Conservation (phyloP, 2,329 filamentous ascomycete species). For the Grosmannia clavigera region DNA sequence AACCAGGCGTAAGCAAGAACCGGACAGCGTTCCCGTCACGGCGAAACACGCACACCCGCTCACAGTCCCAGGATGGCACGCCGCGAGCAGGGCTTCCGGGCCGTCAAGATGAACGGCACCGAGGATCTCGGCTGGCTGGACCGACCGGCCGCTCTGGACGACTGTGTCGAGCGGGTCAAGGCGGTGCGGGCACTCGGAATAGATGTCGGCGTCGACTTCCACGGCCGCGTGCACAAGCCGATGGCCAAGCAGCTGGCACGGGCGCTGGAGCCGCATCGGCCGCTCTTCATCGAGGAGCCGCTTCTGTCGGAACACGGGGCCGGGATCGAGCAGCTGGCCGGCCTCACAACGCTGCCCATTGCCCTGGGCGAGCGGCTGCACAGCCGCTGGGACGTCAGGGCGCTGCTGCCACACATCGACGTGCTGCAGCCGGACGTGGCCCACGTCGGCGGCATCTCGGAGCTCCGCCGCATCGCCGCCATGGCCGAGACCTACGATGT, state of each 20-base stretch:
- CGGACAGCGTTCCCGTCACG: too few species aligned
- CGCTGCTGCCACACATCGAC: slow-evolving; percentile 53
- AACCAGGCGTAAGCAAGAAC: slow-evolving; percentile 30
- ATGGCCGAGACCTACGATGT: slow-evolving; percentile 57
- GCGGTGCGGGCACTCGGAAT: slow-evolving; percentile 51
- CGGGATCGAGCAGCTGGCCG: slow-evolving; percentile 44
- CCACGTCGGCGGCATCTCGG: slow-evolving; percentile 52
- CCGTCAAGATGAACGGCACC: slow-evolving; percentile 60
- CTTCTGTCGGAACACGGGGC: slow-evolving; percentile 49
- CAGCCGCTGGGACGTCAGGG: slow-evolving; percentile 53
- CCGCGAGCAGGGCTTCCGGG: slow-evolving; percentile 41
- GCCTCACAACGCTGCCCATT: slow-evolving; percentile 45
- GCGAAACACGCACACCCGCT: too few species aligned
- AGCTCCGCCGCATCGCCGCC: slow-evolving; percentile 47
- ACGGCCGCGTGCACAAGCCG: slow-evolving; percentile 54
- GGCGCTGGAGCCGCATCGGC: slow-evolving; percentile 46
- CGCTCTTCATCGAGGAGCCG: slow-evolving; percentile 56
- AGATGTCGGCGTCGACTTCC: slow-evolving; percentile 57
- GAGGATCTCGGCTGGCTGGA: slow-evolving; percentile 58
- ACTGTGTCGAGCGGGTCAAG: slow-evolving; percentile 47
- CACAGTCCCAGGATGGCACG: slow-evolving; percentile 28
- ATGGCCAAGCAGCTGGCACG: slow-evolving; percentile 59
- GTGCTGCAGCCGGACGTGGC: slow-evolving; percentile 54
- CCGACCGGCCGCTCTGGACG: slow-evolving; percentile 42
- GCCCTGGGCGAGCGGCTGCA: slow-evolving; percentile 54